Conservation (phyloP, 2,329 filamentous ascomycete species). For the Huntiella omanensis region DNA sequence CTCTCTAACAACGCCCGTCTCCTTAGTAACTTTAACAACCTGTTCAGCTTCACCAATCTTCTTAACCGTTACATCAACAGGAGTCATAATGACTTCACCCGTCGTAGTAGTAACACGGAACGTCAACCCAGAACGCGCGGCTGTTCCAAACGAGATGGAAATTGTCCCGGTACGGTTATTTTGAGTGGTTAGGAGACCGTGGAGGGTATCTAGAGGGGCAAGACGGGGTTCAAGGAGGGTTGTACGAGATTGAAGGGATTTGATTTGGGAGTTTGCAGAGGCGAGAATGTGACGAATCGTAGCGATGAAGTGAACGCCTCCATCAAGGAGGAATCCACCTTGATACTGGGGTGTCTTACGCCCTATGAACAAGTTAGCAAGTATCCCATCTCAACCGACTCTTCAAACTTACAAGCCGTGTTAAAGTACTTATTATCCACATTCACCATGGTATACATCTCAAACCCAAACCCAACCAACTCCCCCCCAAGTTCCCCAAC, state of each 20-base stretch:
- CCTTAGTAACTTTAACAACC: conserved; percentile 16
- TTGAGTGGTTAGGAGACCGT: conserved; percentile 34
- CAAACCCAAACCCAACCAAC: conserved; percentile 21
- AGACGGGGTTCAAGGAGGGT: conserved; percentile 35
- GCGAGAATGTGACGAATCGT: conserved; percentile 39
- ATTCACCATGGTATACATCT: conserved; percentile 25
- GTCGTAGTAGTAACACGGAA: conserved; percentile 39
- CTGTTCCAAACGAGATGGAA: conserved; percentile 37
- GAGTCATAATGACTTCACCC: conserved; percentile 31
- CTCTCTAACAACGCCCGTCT: conserved; percentile 37
- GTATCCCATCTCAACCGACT: not conserved
- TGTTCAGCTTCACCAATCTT: conserved; percentile 14
- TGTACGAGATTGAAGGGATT: conserved; percentile 34
- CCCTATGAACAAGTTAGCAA: conserved; percentile 21
- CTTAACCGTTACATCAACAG: conserved; percentile 25
- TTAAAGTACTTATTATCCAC: conserved; percentile 28
- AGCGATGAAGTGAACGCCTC: conserved; percentile 54
- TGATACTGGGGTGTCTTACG: conserved; percentile 51
- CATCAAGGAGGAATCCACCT: conserved; percentile 60
- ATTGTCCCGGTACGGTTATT: conserved; percentile 38
- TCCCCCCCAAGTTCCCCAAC: conserved; percentile 10
- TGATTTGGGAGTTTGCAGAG: conserved; percentile 23
- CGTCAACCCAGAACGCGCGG: conserved; percentile 28
- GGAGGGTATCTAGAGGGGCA: conserved; percentile 47
- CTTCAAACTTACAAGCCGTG: conserved; percentile 22